phyloP scores from a whole-genome alignment of 176 grass and related monocot genomes.

The Avena insularis region DNA sequence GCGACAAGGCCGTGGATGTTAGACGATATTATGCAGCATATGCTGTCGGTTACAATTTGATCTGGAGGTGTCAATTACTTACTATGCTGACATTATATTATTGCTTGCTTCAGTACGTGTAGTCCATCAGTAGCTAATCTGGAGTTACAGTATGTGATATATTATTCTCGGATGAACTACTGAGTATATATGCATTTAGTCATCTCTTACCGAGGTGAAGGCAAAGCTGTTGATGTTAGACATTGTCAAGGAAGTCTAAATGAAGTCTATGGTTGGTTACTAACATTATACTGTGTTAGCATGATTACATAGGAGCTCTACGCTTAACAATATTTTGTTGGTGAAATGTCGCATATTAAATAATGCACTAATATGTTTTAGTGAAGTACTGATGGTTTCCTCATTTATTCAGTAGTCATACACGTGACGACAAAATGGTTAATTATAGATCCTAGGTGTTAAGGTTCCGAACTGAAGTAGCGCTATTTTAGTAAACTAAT shows the following conservation, averaged over 20 bases:
- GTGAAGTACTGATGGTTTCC: constrained; percentile 5
- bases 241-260: neutral
- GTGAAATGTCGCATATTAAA: neutral
- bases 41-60: neutral
- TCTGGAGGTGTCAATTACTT: constrained; percentile 1
- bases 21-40: neutral
- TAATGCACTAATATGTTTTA: neutral
- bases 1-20: neutral
- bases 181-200: neutral
- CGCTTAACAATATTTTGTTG: neutral
- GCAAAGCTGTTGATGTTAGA: neutral
- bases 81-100: constrained; percentile 16
- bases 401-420: constrained; percentile 24
- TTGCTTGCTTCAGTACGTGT: neutral
- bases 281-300: neutral
- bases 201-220: neutral
- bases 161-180: constrained; percentile 20
- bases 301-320: constrained; percentile 14
- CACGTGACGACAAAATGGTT: neutral
- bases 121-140: neutral
- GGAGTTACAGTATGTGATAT: constrained; percentile 16
- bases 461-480: constrained; percentile 18
- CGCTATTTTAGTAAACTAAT: constrained; percentile 21
- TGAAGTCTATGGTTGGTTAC: neutral
- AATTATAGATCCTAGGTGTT: neutral